These are phyloP conservation scores for Stagonosporopsis cucurbitacearum DNA, from an alignment of 2,329 filamentous ascomycete genomes.

Conservation along the genomic window DNA sequence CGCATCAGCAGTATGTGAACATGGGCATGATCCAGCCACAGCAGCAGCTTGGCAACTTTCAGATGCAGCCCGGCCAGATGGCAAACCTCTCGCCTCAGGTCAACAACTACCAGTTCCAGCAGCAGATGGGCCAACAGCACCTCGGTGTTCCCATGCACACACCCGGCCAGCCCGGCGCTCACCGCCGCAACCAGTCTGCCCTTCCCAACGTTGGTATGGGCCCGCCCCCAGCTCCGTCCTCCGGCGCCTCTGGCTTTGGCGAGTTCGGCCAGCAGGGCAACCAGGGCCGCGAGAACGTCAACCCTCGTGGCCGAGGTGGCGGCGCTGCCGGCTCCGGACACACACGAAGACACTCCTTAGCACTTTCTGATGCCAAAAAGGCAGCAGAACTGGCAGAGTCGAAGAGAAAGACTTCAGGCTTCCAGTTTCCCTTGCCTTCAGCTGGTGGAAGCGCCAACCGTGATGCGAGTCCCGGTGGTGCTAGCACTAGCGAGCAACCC, in stretches of 20 bases:
- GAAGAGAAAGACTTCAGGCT: constrained; percentile 90
- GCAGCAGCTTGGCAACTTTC: constrained; percentile 70
- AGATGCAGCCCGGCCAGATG: constrained; percentile 71
- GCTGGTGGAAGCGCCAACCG: constrained; percentile 64
- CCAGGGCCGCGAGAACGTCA: constrained; percentile 70
- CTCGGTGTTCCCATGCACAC: constrained; percentile 75
- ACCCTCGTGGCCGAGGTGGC: constrained; percentile 75
- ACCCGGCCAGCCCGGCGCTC: constrained; percentile 78
- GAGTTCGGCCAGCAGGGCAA: constrained; percentile 72
- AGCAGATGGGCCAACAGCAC: constrained; percentile 63
- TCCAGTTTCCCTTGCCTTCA: constrained; percentile 87
- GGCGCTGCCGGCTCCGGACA: constrained; percentile 74
- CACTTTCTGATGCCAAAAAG: constrained; percentile 95
- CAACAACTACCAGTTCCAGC: constrained; percentile 87
- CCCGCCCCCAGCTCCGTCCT: constrained; percentile 89
- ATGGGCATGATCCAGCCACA: constrained; percentile 92
- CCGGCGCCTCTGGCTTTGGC: constrained; percentile 83
- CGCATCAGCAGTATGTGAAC: constrained; percentile 96
- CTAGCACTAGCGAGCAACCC: constrained; percentile 37
- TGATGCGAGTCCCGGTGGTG: constrained; percentile 63
- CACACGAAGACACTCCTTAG: constrained; percentile 91
- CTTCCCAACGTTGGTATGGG: constrained; percentile 91
- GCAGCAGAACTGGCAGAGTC: constrained; percentile 96
- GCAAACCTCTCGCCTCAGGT: constrained; percentile 76
- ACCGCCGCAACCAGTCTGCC: constrained; percentile 98